Evolutionary conservation across 2,329 filamentous ascomycete species (phyloP), one percentile per base, ranked within the genome.

Genomic region (Akanthomyces dipterigenus): DNA sequence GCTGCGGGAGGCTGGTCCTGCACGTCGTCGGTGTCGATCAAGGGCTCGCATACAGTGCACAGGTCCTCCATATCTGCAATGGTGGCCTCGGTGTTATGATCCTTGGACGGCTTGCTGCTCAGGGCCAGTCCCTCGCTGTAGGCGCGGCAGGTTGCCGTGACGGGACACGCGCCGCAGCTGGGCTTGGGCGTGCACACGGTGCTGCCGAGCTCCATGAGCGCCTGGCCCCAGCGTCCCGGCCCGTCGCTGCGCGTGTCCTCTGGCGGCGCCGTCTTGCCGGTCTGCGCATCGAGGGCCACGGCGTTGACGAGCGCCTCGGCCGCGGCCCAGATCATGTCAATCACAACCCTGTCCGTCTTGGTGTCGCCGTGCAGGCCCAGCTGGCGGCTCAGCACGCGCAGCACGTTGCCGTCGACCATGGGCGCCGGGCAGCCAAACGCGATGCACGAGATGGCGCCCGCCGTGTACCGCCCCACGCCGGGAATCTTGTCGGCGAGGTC

Each of bases 331-430:
- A 87, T 67, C 16, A 80, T 55, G 64, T 85, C 83, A 28, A 81
- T 75, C 14, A 79, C 75, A 2, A 67, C 64, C 66, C 80, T 85
- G 63, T 84, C 81, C 6, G 79, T 75, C 68, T 87, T 86, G 14
- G 80, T 78, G 64, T 86, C 81, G 12, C 77, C 81, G 42, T 80
- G 76, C 0, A 88, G 64, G 0, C 83, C 85, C 22, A 87, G 72
- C 69, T 87, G 85, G 26, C 85, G 75, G 63, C 82, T 85, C 62
- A 88, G 69, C 22, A 88, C 85, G 12, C 85, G 75, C 24, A 84
- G 69, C 8, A 88, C 85, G 62, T 88, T 88, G 11, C 85, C 85
- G 65, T 88, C 85, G 0, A 88, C 82, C 77, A 88, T 84, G 1
- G 85, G 78, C 38, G 80, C 82, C 0, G 84, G 73, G 28, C 76